phyloP scores from a whole-genome alignment of 768 basidiomycete species.

The Dendrothele bispora region DNA sequence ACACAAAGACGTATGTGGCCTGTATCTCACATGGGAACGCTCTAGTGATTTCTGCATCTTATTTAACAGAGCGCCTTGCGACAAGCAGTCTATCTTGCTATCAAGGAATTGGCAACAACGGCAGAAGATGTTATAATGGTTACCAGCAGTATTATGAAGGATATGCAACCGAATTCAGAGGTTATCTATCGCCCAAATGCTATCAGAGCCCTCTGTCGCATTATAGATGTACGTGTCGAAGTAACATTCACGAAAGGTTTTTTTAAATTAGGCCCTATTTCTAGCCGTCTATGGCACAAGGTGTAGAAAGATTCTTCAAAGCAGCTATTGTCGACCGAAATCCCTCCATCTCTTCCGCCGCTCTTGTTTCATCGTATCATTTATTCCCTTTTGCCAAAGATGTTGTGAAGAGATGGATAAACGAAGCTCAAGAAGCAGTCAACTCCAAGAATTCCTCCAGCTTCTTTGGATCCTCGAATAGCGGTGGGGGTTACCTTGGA shows the following conservation, averaged over 20 bases:
- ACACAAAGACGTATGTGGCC: constrained; percentile 89
- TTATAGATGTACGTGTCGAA: constrained; percentile 88
- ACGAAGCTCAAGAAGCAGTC: constrained; percentile 96
- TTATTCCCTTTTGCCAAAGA: constrained; percentile 92
- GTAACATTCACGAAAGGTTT: constrained; percentile 2
- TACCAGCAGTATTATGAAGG: constrained; percentile 99
- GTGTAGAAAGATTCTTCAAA: constrained; percentile 98
- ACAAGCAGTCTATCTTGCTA: constrained; percentile 97
- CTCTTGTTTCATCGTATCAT: constrained; percentile 96
- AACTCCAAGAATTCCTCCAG: constrained; percentile 79
- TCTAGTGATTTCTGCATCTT: constrained; percentile 4
- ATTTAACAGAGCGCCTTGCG: constrained; percentile 79
- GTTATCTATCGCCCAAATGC: constrained; percentile 98
- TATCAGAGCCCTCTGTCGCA: constrained; percentile 92
- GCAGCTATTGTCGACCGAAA: constrained; percentile 98
- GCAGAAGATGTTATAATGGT: constrained; percentile 99
- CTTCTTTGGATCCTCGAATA: constrained; percentile 55
- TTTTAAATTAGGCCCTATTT: constrained; percentile 4
- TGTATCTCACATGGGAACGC: constrained; percentile 7
- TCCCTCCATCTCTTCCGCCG: constrained; percentile 92
- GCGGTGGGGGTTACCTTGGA: constrained; percentile 66
- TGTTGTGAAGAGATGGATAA: constrained; percentile 98
- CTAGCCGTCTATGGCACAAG: constrained; percentile 99
- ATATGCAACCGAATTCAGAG: constrained; percentile 99
- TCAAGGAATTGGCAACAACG: constrained; percentile 94